Conservation (phyloP, 2,329 filamentous ascomycete genomes). For the Ophiocordyceps sinensis region DNA sequence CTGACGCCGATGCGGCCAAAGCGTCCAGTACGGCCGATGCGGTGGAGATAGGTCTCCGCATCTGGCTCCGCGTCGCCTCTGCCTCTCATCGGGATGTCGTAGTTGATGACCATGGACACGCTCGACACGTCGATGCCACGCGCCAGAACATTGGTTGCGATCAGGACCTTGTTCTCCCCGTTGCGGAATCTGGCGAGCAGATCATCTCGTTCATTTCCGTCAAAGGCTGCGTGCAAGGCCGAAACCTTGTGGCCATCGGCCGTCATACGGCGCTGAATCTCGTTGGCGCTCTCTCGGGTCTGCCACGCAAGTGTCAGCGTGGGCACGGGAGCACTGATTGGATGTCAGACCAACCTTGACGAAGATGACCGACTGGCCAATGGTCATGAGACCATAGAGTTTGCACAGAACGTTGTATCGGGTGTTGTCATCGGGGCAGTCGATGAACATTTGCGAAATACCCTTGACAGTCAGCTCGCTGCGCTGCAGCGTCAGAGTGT, state of each 20-base stretch:
- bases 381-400: constrained; percentile 90
- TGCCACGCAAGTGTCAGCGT: constrained; percentile 17
- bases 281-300: constrained; percentile 72
- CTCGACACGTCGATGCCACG: constrained; percentile 86
- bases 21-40: constrained; percentile 90
- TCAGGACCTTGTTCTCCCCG: constrained; percentile 85
- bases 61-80: constrained; percentile 71
- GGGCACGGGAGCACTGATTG: background rate
- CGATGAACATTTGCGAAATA: constrained; percentile 96
- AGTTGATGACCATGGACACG: constrained; percentile 98
- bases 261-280: constrained; percentile 77
- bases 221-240: constrained; percentile 75
- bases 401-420: constrained; percentile 85
- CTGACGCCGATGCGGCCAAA: constrained; percentile 95
- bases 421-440: constrained; percentile 66
- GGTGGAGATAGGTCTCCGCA: constrained; percentile 90
- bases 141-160: constrained; percentile 92
- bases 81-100: constrained; percentile 69
- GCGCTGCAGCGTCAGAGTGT: constrained; percentile 74
- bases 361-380: constrained; percentile 96
- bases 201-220: constrained; percentile 67
- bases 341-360: constrained; percentile 51
- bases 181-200: constrained; percentile 77
- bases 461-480: constrained; percentile 92
- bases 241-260: constrained; percentile 85